Base-by-base conservation (phyloP, 2,329 filamentous ascomycete species). In the Neospermospora avenae region DNA sequence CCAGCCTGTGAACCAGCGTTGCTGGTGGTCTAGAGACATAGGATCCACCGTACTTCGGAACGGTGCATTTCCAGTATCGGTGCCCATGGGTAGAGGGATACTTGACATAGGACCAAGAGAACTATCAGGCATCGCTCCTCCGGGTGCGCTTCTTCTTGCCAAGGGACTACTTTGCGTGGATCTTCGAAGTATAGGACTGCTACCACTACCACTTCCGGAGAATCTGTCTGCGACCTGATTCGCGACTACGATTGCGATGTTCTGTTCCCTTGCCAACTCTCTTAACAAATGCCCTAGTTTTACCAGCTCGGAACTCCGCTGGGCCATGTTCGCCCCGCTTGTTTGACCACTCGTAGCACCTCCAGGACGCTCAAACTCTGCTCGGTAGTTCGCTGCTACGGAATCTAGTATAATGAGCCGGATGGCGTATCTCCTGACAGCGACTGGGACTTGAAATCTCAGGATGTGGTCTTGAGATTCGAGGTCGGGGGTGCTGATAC, bases 151-250 rank as follows among this genome's bases (percentile, higher is more conserved):
- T 55, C 65, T 59, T 37, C 61, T 52, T 11, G 67, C 67, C 13
- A 70, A 59, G 13, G 70, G 67, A 61, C 69, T 70, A 25, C 67
- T 68, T 24, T 69, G 67, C 5, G 58, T 63, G 18, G 57, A 34
- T 35, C 49, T 51, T 49, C 63, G 46, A 18, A 62, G 39, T 11
- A 65, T 24, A 1, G 65, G 64, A 57, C 63, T 66, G n/a, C 42
- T 62, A 31, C 37, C 45, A 39, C 55, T 62, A 25, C 53, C 48
- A 24, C 46, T 45, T 28, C 69, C 70, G 10, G 59, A 65, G 53
- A 99, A 96, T 4, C 92, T 87, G 75, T 99, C 95, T 5, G 91
- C 90, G 31, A 99, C 93, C 74, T 99, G 95, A 72, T 99, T 99
- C 4, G 93, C 90, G 3, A 97, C 89, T 0, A 99, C 92, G 28